Evolutionary conservation across 345 rosid genomes (phyloP), one percentile per base, ranked within the genome.

Genomic region (Eucalyptus viminalis): DNA sequence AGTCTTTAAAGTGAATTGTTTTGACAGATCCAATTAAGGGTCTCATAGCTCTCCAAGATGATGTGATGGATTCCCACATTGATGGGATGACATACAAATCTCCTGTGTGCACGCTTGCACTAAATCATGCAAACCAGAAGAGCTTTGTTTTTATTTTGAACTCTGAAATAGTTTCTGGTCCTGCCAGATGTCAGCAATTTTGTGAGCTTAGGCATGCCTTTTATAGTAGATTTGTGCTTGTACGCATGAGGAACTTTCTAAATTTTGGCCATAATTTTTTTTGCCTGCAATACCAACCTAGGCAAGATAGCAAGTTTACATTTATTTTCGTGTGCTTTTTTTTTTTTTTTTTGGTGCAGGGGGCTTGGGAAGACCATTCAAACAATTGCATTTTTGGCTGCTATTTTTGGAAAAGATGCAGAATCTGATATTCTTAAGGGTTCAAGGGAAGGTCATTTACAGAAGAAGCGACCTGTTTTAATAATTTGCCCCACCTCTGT

Each of bases 301-400:
- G 67, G 25, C 83, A 15, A 49, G 37, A 60, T 89, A 47, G 87
- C 80, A 83, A 17, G 34, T 44, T 54, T 60, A 25, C n/a, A 15
- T 88, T 50, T 80, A 31, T 50, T 29, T 16, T 88, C 51, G 44
- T 8, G 16, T 53, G 47, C 87, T 43, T 34, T 56, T 81, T 65
- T 43, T 56, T 43, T 34, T 56, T 81, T 65, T 81, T 65, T 86
- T 15, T 49, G 51, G 85, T 6, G 47, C 92, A 97, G 99, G 98
- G 99, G 98, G 80, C 93, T 98, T 51, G 99, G 99, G 88, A 98
- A 97, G 94, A 98, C 99, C 60, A 98, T 98, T 91, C 99, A 98
- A 92, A 93, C 97, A 76, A 98, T 98, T 87, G 97, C 99, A 83
- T 97, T 98, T 93, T 94, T 98, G 87, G 97, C 98, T 87, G 99